Conservation (phyloP, 202 grass and related monocot species). For the Schoenoplectus tabernaemontani region DNA sequence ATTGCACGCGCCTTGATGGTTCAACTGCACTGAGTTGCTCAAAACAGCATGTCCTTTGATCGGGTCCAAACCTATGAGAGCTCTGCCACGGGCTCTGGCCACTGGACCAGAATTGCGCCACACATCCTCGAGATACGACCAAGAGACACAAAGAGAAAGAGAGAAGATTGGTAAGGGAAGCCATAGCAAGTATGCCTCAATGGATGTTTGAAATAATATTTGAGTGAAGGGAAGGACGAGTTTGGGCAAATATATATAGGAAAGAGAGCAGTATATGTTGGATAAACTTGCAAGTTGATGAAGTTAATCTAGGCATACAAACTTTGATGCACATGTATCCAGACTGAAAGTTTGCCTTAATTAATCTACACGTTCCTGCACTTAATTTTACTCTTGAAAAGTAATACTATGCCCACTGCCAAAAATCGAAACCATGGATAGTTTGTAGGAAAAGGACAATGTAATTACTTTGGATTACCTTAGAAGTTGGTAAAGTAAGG, state of each 20-base stretch:
- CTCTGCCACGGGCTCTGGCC: slow-evolving; percentile 4
- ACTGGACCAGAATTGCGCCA: slow-evolving; percentile 8
- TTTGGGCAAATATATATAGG: neutral
- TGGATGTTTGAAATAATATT: neutral
- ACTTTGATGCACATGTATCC: neutral
- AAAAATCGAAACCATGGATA: neutral
- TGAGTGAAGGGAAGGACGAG: neutral
- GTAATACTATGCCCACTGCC: neutral
- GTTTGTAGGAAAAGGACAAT: neutral
- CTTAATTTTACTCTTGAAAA: neutral
- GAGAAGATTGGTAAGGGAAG: neutral
- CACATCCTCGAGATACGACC: slow-evolving; percentile 14
- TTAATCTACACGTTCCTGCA: neutral
- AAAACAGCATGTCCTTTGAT: slow-evolving; percentile 7
- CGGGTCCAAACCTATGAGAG: neutral
- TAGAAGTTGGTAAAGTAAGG: neutral
- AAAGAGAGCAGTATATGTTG: neutral
- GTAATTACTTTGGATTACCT: neutral
- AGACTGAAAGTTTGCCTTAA: neutral
- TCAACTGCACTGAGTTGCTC: slow-evolving; percentile 18
- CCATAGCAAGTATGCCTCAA: neutral
- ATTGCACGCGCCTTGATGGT: neutral
- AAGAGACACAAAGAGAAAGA: neutral
- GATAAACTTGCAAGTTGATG: too few species aligned
- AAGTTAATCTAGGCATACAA: neutral